These are phyloP conservation scores for Trypanosoma cruzi DNA, from an alignment of 208 protist genomes.

Conservation along the genomic window DNA sequence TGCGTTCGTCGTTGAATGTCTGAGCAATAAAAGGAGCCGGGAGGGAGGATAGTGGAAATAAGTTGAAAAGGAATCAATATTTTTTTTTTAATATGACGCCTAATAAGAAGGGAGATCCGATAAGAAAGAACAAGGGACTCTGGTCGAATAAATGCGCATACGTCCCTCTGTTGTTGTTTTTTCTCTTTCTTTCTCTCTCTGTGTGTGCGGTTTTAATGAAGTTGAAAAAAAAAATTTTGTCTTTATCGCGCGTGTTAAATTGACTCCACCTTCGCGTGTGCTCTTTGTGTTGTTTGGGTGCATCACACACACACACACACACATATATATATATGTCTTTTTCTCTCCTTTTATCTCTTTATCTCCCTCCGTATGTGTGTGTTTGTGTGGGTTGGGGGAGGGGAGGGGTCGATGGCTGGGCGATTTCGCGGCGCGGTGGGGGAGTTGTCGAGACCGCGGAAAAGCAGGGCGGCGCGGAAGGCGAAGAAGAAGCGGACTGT, in stretches of 20 bases:
- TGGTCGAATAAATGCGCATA: neutral
- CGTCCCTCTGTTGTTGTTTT: neutral
- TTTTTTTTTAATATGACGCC: too few relatives aligned
- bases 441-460: slow-evolving; percentile 65
- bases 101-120: neutral
- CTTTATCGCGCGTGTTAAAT: neutral
- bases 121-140: neutral
- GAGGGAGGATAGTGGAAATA: neutral
- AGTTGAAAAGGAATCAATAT: neutral
- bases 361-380: neutral
- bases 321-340: neutral
- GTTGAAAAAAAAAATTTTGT: neutral
- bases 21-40: neutral
- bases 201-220: neutral
- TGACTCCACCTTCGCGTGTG: neutral
- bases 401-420: slow-evolving; percentile 51
- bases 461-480: slow-evolving; percentile 45
- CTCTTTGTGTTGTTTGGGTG: neutral
- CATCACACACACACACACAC: too few relatives aligned
- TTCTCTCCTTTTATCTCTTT: neutral
- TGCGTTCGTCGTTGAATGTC: neutral
- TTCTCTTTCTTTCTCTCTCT: neutral
- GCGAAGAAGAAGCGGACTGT: slow-evolving; percentile 55
- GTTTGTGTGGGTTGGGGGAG: too few relatives aligned
- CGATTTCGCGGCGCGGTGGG: slow-evolving; percentile 80